Evolutionary conservation across 2,329 filamentous ascomycete genomes (phyloP).

Genomic region (Pleomassaria siparia): DNA sequence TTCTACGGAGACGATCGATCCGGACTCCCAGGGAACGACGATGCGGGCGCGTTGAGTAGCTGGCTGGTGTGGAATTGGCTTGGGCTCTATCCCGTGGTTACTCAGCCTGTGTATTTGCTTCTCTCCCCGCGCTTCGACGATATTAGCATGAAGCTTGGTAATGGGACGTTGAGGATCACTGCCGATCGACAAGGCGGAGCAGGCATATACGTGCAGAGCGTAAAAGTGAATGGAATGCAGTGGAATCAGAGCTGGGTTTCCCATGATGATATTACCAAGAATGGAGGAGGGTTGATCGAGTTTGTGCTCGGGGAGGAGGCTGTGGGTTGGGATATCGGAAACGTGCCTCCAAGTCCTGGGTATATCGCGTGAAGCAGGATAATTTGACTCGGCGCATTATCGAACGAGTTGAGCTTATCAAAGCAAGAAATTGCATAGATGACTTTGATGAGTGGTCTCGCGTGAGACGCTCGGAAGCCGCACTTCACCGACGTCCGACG

Average conservation of each 20-base stretch:
- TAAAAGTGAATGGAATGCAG: constrained; percentile 62
- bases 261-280: constrained; percentile 61
- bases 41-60: constrained; percentile 49
- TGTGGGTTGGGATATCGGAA: constrained; percentile 52
- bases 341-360: constrained; percentile 55
- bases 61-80: constrained; percentile 53
- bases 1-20: constrained; percentile 25
- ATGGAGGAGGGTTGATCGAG: constrained; percentile 50
- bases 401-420: not conserved
- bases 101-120: constrained; percentile 67
- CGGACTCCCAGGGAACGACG: constrained; percentile 47
- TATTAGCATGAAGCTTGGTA: constrained; percentile 61
- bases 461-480: not conserved
- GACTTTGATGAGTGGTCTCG: not conserved
- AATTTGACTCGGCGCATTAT: not conserved
- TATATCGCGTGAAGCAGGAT: constrained; percentile 22
- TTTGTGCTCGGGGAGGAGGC: constrained; percentile 49
- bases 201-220: constrained; percentile 62
- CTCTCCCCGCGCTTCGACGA: constrained; percentile 48
- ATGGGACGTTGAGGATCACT: constrained; percentile 55
- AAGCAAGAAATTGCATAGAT: not conserved
- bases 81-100: constrained; percentile 57
- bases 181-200: constrained; percentile 53
- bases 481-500: not conserved
- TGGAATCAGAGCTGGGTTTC: constrained; percentile 67